Evolutionary conservation across 495 filamentous ascomycete species (phyloP).

Genomic region (Penicillium pancosmium): DNA sequence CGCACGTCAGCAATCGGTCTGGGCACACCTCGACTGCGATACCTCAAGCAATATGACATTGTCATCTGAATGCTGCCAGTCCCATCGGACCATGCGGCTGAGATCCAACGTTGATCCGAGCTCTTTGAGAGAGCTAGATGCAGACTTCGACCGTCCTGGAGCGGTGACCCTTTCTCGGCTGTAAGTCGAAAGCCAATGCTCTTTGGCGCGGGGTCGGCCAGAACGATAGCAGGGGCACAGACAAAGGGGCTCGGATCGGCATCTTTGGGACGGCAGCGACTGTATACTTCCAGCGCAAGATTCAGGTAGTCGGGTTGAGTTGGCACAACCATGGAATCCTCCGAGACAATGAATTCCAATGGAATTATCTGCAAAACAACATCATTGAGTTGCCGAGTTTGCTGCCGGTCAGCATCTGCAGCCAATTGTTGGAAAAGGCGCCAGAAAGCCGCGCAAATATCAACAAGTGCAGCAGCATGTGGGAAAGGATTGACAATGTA

Average conservation of each 20-base stretch:
- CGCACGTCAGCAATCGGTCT: slow-evolving; percentile 65
- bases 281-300: slow-evolving; percentile 84
- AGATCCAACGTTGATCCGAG: slow-evolving; percentile 82
- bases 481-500: slow-evolving; percentile 82
- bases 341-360: slow-evolving; percentile 66
- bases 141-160: slow-evolving; percentile 82
- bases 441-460: slow-evolving; percentile 79
- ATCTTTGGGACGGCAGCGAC: slow-evolving; percentile 70
- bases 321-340: slow-evolving; percentile 66
- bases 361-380: slow-evolving; percentile 85
- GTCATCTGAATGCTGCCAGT: slow-evolving; percentile 74
- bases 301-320: slow-evolving; percentile 65
- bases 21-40: slow-evolving; percentile 57
- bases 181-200: slow-evolving; percentile 80
- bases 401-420: slow-evolving; percentile 48
- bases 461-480: slow-evolving; percentile 63
- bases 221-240: slow-evolving; percentile 71
- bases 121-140: slow-evolving; percentile 87
- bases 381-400: slow-evolving; percentile 60
- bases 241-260: slow-evolving; percentile 33
- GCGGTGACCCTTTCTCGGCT: slow-evolving; percentile 54
- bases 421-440: slow-evolving; percentile 72
- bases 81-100: slow-evolving; percentile 90
- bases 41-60: slow-evolving; percentile 77
- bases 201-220: slow-evolving; percentile 72